Base-by-base conservation (phyloP, 768 basidiomycete species). In the button mushroom (Agaricus bisporus) region DNA sequence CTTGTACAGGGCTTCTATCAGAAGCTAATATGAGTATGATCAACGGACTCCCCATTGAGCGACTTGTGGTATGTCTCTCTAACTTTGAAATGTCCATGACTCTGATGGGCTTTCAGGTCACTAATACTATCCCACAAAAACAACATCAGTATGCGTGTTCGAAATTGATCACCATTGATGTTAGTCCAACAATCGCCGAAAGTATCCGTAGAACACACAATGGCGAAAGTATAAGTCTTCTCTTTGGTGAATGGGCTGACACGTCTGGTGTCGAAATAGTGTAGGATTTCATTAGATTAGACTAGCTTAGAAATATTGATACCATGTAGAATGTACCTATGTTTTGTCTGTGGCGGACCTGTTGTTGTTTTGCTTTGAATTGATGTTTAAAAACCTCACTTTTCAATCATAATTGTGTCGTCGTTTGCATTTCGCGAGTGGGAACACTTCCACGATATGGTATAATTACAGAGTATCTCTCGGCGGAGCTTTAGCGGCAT, bases 171-270 rank as follows among this genome's bases (percentile, higher is more conserved):
- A 86, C 88, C 7, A 82, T 99, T 61, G 97, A 99, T 69, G 81
- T 98, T 63, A 89, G 86, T 64, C 82, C 91, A 25, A 91, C 90
- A 36, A 85, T 99, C 59, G 90, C 97, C 5, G 97, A 99, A 74
- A 93, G 91, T 60, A 97, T 99, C 51, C 85, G 97, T 39, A 78
- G 95, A 56, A 94, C 91, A 3, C 92, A 95, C 68, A 95, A 95
- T 57, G 92, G 93, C 54, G 92, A 95, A 71, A 92, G 90, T 57
- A 93, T 95, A 63, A 91, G 88, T 58, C 66, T 93, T 35, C 73
- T 95, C 10, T 94, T 95, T 60, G 88, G 87, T 38, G 91, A 91
- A 62, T 90, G 86, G 84, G 75, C 84, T 22, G 84, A 85, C 61
- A 69, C 69, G 7, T 66, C 72, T 14, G 70, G 67, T 48, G 66